Evolutionary conservation across 2,329 filamentous ascomycete genomes (phyloP), one percentile per base, ranked within the genome.

Genomic region (Colletotrichum karsti): DNA sequence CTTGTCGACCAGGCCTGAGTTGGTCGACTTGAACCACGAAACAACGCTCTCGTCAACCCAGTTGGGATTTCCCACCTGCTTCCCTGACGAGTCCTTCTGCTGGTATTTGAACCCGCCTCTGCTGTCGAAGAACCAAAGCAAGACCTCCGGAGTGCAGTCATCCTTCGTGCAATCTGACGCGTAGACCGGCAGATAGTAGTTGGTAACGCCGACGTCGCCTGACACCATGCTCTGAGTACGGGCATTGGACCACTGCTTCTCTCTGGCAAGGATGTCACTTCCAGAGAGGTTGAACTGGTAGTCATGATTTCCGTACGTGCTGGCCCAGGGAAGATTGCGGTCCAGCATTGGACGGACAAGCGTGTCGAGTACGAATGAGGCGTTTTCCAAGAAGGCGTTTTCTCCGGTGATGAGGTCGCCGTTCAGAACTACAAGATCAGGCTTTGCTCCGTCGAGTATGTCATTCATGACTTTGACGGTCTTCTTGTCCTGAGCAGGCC

Each of bases 71-170:
- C 75, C 76, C 18, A 80, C 72, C 3, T 71, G 65, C n/a, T 73
- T 72, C 13, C 77, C 72, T 46, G 74, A 62, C 2, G 75, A 55
- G 58, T 80, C 59, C 48, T 71, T 72, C 69, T 78, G 72, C 65
- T 84, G 83, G 72, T 84, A 88, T 54, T 82, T 79, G 57, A 81
- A 80, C 7, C 90, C 90, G 37, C 90, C 90, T 15, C 87, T 83
- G 62, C 84, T 87, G 73, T 93, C 92, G 72, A 94, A 93, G 78
- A 93, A 93, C 90, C 91, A 94, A 2, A 94, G 80, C 1, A 93
- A 73, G 33, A 85, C 70, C 51, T 79, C 78, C 0, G 83, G 82
- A 1, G 71, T 65, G 63, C 83, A 84, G 3, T 64, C 62, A 12
- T 67, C 63, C 4, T 72, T 63, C 7, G 63, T 70, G 68, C 83